Evolutionary conservation across 2,329 filamentous ascomycete genomes (phyloP), one percentile per base, ranked within the genome.

Genomic region (Acephala macrosclerotiorum): DNA sequence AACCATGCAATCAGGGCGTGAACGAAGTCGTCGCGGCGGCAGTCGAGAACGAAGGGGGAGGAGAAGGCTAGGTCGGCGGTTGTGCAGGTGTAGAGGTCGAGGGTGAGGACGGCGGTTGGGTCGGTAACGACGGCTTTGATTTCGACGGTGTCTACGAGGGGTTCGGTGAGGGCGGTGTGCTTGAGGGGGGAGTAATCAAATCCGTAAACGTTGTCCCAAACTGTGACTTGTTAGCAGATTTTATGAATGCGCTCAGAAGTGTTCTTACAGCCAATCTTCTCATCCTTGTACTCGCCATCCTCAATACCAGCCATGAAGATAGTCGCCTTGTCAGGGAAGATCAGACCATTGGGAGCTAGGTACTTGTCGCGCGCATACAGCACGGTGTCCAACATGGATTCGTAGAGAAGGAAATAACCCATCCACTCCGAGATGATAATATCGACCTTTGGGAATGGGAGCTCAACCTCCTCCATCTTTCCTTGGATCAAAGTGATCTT

Each of bases 391-490:
- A 99, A 82, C 96, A 99, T 99, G 87, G 88, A 92, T 88, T 99
- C 96, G 82, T 99, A 99, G 68, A 99, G 89, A 61, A 99, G 84
- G 85, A 98, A 98, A 84, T 99, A 99, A 38, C 96, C 96, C 96
- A 99, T 99, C 96, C 96, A 99, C 85, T 99, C 96, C 1, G 95
- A 98, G 79, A 99, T 97, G 82, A 99, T 99, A 79, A 99, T 99
- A 78, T 99, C 96, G 71, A 99, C 96, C 82, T 98, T 92, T 76
- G 93, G 91, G 81, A 91, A 97, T 22, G 96, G 96, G 69, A 99
- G 85, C 76, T 91, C 85, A 55, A 99, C 94, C 83, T 99, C 96
- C 84, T 99, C 96, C 96, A 99, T 99, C 88, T 99, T 99, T 79
- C 96, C 96, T 84, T 98, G 96, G 70, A 99, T 88, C 66, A 99